phyloP scores from a whole-genome alignment of 2,329 filamentous ascomycete species.

The Septoria petroselini region DNA sequence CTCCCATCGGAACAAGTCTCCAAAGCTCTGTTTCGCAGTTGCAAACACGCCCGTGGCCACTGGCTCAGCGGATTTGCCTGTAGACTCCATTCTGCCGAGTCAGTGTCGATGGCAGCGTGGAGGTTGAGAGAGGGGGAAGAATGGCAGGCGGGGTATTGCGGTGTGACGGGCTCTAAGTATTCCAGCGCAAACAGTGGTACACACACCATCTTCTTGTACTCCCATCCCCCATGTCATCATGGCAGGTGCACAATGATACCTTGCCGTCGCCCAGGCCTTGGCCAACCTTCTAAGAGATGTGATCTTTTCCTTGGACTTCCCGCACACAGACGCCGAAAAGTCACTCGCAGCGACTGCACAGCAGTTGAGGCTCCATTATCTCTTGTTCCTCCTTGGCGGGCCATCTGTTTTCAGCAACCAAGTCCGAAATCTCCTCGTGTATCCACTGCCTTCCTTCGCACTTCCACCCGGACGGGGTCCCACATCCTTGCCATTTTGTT shows the following conservation, averaged over 20 bases:
- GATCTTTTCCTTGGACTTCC: background rate
- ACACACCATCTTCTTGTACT: slow-evolving; percentile 7
- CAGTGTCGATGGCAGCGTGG: background rate
- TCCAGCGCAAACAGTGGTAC: slow-evolving; percentile 1
- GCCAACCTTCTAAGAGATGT: slow-evolving; percentile 1
- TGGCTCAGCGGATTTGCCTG: slow-evolving; percentile 57
- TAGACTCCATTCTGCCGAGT: slow-evolving; percentile 28
- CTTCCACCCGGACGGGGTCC: background rate
- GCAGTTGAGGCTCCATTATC: slow-evolving; percentile 8
- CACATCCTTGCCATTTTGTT: background rate
- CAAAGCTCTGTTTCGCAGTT: slow-evolving; percentile 61
- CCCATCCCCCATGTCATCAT: slow-evolving; percentile 11
- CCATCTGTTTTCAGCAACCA: background rate
- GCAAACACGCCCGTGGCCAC: slow-evolving; percentile 63
- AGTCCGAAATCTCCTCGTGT: slow-evolving; percentile 6
- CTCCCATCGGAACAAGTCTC: slow-evolving; percentile 70
- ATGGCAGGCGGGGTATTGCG: background rate
- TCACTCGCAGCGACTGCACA: background rate
- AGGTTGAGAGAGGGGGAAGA: background rate
- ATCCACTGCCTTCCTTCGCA: slow-evolving; percentile 3
- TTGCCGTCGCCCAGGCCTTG: slow-evolving; percentile 19
- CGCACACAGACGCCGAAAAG: background rate
- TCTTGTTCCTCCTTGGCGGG: slow-evolving; percentile 5
- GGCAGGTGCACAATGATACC: slow-evolving; percentile 10
- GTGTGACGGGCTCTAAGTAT: background rate